Conservation (phyloP, 371 early-diverging fungal species). For the Rhizomucor miehei region DNA sequence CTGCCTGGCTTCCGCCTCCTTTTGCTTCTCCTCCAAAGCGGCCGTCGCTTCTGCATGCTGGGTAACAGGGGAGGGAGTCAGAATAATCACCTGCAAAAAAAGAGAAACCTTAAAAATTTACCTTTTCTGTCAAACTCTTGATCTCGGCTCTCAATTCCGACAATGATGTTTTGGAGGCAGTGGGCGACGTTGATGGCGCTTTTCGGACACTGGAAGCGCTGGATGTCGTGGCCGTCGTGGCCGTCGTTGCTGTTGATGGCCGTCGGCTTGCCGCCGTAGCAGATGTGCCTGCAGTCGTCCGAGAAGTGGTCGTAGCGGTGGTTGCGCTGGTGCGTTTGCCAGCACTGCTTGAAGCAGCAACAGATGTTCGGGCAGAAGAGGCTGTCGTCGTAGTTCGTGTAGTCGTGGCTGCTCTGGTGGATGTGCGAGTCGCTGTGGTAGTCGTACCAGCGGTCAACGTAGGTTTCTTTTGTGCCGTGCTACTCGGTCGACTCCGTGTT, state of each 20-base stretch:
- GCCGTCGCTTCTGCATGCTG: conserved; percentile 4
- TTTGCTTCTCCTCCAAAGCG: conserved; percentile 6
- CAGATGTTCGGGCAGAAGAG: no score
- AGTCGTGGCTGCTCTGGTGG: background rate
- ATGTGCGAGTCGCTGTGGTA: background rate
- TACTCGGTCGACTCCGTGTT: no score
- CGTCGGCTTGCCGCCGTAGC: background rate
- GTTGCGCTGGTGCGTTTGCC: background rate
- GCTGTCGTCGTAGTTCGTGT: background rate
- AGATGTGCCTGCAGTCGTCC: background rate
- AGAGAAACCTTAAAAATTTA: background rate
- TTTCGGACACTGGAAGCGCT: background rate
- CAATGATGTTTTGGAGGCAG: background rate
- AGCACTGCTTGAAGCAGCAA: no score
- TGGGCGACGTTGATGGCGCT: background rate
- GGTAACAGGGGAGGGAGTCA: background rate
- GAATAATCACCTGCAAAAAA: background rate
- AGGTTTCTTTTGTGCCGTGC: no score
- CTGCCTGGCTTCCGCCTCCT: conserved; percentile 3
- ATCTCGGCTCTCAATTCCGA: conserved; percentile 6
- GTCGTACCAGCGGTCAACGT: background rate
- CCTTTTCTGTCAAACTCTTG: conserved; percentile 9
- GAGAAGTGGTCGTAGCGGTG: background rate
- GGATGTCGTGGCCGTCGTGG: background rate
- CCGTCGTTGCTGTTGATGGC: background rate